Conservation (phyloP, 1,284 basidiomycete genomes). For the Naganishia sp. region DNA sequence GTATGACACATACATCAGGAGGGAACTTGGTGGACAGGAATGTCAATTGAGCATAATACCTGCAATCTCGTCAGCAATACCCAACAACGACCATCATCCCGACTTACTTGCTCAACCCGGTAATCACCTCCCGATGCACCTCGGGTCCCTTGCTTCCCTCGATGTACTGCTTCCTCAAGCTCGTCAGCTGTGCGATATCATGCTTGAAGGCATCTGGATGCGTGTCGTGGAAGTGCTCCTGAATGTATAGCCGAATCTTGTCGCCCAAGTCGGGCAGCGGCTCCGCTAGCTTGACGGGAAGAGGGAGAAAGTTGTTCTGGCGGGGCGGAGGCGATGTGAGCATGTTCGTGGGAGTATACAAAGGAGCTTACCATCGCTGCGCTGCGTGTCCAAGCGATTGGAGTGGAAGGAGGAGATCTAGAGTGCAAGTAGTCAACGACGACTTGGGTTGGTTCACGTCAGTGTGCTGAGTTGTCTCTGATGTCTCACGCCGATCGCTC, state of each 20-base stretch:
- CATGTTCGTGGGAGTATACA: neutral
- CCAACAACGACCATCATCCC: slow-evolving; percentile 52
- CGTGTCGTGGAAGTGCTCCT: slow-evolving; percentile 66
- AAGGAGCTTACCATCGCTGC: neutral
- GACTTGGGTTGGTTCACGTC: neutral
- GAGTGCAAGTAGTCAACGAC: neutral
- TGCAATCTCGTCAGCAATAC: slow-evolving; percentile 46
- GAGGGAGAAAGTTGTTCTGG: slow-evolving; percentile 65
- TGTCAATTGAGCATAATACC: slow-evolving; percentile 84
- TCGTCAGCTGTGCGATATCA: slow-evolving; percentile 73
- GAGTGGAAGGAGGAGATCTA: neutral
- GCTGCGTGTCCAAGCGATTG: neutral
- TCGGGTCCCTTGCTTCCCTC: slow-evolving; percentile 60
- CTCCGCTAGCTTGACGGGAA: slow-evolving; percentile 76
- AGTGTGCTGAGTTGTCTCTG: neutral
- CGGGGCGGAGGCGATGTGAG: neutral
- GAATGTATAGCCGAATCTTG: slow-evolving; percentile 68
- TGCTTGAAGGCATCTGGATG: slow-evolving; percentile 85
- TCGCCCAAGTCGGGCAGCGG: slow-evolving; percentile 61
- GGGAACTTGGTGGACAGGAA: slow-evolving; percentile 75
- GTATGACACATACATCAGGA: slow-evolving; percentile 59
- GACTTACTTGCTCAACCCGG: slow-evolving; percentile 55
- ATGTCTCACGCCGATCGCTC: slow-evolving; percentile 18
- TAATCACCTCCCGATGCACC: slow-evolving; percentile 51
- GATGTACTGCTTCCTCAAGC: slow-evolving; percentile 66